Conservation (phyloP, 768 basidiomycete genomes). For the Thelephora aurantiotincta region DNA sequence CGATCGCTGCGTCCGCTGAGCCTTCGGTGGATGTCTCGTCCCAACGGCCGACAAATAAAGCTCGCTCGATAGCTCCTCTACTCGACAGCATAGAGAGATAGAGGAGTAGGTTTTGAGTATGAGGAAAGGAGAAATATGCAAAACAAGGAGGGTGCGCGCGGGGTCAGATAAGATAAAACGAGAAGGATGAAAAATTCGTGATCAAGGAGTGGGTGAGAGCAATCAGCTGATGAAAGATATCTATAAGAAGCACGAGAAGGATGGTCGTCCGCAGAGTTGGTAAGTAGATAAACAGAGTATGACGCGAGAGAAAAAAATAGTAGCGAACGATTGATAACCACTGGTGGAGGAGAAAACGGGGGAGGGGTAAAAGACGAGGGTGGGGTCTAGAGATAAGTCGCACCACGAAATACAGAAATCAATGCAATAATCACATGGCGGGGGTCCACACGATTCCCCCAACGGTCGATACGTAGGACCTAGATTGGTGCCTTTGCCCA, state of each 20-base stretch:
- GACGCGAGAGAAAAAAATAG: not conserved
- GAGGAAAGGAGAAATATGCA: conserved; percentile 5
- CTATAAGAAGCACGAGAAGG: too few species aligned
- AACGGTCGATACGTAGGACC: too few species aligned
- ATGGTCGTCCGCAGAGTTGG: too few species aligned
- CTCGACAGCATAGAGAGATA: conserved; percentile 8
- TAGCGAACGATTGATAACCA: not conserved
- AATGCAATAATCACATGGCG: not conserved
- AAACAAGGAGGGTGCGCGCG: conserved; percentile 1
- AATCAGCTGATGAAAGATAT: too few species aligned
- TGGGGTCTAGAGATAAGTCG: not conserved
- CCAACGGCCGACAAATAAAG: conserved; percentile 41
- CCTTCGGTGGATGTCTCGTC: conserved; percentile 6
- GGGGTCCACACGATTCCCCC: too few species aligned
- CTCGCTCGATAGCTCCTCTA: conserved; percentile 30
- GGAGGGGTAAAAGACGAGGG: not conserved
- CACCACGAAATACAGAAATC: not conserved
- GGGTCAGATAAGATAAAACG: too few species aligned
- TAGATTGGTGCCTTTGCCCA: conserved; percentile 11
- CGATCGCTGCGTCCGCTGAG: conserved; percentile 8
- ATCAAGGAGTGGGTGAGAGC: too few species aligned
- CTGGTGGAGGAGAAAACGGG: not conserved
- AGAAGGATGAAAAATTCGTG: too few species aligned
- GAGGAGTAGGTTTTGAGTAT: conserved; percentile 4
- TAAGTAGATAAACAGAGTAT: not conserved